These are phyloP conservation scores for Globisporangium cederbergense DNA, from an alignment of 352 stramenopile species.

Conservation along the genomic window DNA sequence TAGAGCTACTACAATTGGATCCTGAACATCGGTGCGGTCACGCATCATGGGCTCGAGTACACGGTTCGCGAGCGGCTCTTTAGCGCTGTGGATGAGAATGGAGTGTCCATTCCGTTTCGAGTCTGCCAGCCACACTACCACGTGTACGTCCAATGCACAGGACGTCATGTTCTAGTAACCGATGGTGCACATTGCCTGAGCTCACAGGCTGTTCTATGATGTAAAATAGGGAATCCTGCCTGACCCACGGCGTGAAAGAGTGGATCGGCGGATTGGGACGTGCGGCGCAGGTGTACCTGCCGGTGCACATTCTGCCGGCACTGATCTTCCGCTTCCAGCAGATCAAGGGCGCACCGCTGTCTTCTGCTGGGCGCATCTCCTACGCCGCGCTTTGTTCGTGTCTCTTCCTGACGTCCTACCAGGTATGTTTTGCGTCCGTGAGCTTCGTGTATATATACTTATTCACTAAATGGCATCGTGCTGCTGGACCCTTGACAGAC, in stretches of 20 bases:
- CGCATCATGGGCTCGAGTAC: constrained; percentile 69
- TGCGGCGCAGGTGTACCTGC: constrained; percentile 76
- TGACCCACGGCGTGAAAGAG: constrained; percentile 73
- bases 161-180: too few relatives aligned
- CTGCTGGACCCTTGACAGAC: constrained; percentile 29
- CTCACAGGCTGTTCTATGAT: background rate
- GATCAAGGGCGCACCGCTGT: constrained; percentile 44
- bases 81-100: constrained; percentile 37
- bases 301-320: constrained; percentile 74
- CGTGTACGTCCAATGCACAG: constrained; percentile 40
- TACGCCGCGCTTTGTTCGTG: constrained; percentile 75
- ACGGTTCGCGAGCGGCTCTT: constrained; percentile 56
- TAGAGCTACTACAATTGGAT: constrained; percentile 88
- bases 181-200: too few relatives aligned
- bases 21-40: constrained; percentile 64
- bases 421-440: constrained; percentile 30
- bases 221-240: constrained; percentile 63
- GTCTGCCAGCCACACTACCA: constrained; percentile 85
- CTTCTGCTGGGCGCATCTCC: constrained; percentile 42
- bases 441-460: background rate
- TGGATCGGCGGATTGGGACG: constrained; percentile 66
- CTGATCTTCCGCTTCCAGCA: constrained; percentile 75
- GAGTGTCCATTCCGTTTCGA: constrained; percentile 49
- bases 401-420: constrained; percentile 79
- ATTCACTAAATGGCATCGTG: background rate